Evolutionary conservation across 2,329 filamentous ascomycete species (phyloP), one percentile per base, ranked within the genome.

Genomic region (Neocatenulostroma microsporum): DNA sequence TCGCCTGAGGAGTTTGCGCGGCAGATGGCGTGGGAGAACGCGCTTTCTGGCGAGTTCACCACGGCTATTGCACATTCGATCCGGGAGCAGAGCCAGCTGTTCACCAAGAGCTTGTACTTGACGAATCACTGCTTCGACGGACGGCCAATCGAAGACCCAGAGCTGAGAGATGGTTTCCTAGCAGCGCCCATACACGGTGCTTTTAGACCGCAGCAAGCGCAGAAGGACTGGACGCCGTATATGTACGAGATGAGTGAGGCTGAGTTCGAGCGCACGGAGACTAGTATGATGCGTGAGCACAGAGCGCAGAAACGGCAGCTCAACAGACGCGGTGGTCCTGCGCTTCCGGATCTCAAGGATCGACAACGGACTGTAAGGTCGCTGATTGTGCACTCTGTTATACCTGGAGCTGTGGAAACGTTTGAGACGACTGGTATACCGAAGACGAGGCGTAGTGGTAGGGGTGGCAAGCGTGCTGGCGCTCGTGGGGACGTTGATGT

Each of bases 11-110:
- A 94, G 40, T 98, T 98, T 60, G 91, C 91, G 18, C 70, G 76
- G 43, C 80, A 80, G 57, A 94, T 96, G 85, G 80, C 88, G 0
- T 77, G 79, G 41, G 91, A 98, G 54, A 72, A 98, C 18, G 88
- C 88, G 4, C 73, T 98, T 14, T 86, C 85, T 1, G 91, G 91
- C 46, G 91, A 98, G 61, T 98, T 98, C 54, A 88, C 86, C 2
- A 98, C 91, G 0, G 89, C 91, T 6, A 96, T 98, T 58, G 91
- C 91, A 10, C 91, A 98, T 64, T 94, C 86, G 43, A 98, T 98
- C 55, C 82, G 91, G 44, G 91, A 98, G 62, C 91, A 98, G 63
- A 80, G 82, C 26, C 91, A 98, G 58, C 74, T 96, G 20, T 98
- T 95, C 60, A 93, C 87, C 5, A 83, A 86, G 58, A 93, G 87